phyloP scores from a whole-genome alignment of 2,329 filamentous ascomycete species.

The Nannizzia gypsea region DNA sequence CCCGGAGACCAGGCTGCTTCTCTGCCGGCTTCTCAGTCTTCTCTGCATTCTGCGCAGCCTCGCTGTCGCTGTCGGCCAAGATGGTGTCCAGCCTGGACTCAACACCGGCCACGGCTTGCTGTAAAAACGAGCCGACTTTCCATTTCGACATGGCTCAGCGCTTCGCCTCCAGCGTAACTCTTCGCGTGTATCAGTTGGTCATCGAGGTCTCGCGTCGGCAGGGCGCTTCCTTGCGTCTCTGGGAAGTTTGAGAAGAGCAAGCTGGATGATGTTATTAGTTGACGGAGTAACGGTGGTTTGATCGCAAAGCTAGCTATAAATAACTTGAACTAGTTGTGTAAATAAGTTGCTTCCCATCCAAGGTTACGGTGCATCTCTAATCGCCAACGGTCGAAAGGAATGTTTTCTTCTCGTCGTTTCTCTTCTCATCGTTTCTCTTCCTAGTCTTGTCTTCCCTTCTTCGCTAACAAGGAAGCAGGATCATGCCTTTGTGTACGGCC shows the following conservation, averaged over 20 bases:
- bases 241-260: neutral
- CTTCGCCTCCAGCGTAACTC: neutral
- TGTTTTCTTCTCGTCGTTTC: too few relatives aligned
- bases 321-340: too few relatives aligned
- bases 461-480: too few relatives aligned
- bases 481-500: neutral
- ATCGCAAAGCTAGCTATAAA: too few relatives aligned
- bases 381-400: too few relatives aligned
- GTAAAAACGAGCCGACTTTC: conserved; percentile 59
- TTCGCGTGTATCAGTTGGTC: neutral
- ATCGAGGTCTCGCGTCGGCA: neutral
- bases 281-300: too few relatives aligned
- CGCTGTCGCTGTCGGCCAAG: conserved; percentile 62
- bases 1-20: conserved; percentile 22
- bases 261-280: neutral
- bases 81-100: conserved; percentile 90
- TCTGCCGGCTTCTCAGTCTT: conserved; percentile 24
- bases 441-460: too few relatives aligned
- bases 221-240: neutral
- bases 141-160: conserved; percentile 43
- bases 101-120: conserved; percentile 83
- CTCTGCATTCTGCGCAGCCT: conserved; percentile 18
- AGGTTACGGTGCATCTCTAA: too few relatives aligned
- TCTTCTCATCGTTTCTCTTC: too few relatives aligned
- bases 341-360: too few relatives aligned